These are phyloP conservation scores for Gossypium schwendimanii DNA, from an alignment of 441 rosid species.

Conservation along the genomic window DNA sequence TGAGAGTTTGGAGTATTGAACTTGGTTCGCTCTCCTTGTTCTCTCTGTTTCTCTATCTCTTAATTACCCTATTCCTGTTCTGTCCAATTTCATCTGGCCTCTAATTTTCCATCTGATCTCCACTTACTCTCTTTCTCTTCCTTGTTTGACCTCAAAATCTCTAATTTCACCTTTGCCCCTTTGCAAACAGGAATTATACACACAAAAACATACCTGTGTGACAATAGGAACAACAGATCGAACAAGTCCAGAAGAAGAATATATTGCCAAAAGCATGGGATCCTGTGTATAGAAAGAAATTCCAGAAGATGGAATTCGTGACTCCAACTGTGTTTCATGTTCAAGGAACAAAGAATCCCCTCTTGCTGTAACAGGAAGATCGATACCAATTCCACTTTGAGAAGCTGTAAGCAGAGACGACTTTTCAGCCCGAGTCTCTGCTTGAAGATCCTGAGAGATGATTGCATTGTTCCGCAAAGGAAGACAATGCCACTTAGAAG, in stretches of 20 bases:
- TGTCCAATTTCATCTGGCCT: background rate
- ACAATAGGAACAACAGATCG: constrained; percentile 47
- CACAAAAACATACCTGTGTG: constrained; percentile 40
- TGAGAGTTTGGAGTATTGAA: background rate
- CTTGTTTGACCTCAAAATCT: background rate
- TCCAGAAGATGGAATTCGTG: constrained; percentile 39
- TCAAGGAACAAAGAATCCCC: constrained; percentile 45
- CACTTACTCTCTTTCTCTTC: background rate
- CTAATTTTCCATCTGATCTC: constrained; percentile 1
- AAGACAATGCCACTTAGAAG: constrained; percentile 6
- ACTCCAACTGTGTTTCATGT: constrained; percentile 42
- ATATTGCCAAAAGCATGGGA: constrained; percentile 30
- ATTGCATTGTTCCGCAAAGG: constrained; percentile 29
- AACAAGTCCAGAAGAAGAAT: constrained; percentile 34
- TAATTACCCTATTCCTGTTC: background rate
- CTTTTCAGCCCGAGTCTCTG: constrained; percentile 40
- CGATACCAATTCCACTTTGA: constrained; percentile 27
- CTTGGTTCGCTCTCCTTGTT: background rate
- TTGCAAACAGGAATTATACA: background rate
- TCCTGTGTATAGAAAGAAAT: constrained; percentile 47
- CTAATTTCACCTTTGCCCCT: background rate
- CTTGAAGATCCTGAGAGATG: constrained; percentile 42
- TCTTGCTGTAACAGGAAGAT: constrained; percentile 38
- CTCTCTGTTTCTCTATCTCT: background rate
- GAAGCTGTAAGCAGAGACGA: constrained; percentile 26